A percentile compares a stretch with the other conserved stretches of the same genome.
Evolutionary conservation across 345 rosid genomes (phyloP).

Genomic region (Rhizophora mangle): DNA sequence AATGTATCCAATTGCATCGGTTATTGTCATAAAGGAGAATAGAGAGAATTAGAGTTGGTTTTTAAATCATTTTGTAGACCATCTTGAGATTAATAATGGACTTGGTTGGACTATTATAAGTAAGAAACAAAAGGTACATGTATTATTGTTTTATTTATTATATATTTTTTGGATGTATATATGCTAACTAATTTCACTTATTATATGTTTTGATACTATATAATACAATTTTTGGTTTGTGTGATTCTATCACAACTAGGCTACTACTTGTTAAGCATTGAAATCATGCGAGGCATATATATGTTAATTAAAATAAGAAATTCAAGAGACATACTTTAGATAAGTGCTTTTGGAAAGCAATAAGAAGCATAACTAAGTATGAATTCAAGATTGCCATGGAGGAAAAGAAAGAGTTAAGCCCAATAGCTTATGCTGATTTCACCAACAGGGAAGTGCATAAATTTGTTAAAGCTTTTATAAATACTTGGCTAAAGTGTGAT

Average conservation of each 20-base stretch:
- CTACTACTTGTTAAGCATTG: background rate
- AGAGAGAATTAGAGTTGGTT: background rate
- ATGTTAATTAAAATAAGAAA: background rate
- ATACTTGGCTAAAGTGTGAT: background rate
- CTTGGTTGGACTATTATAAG: background rate
- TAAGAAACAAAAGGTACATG: background rate
- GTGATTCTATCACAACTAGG: too few relatives aligned
- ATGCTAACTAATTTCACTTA: too few relatives aligned
- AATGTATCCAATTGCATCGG: background rate
- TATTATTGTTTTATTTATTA: too few relatives aligned
- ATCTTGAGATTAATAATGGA: background rate
- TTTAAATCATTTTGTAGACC: background rate
- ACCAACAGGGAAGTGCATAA: background rate
- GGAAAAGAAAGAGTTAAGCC: background rate
- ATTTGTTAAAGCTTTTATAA: background rate
- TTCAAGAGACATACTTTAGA: background rate
- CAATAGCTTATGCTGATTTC: background rate
- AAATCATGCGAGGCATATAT: background rate
- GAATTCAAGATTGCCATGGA: background rate
- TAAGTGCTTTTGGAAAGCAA: background rate
- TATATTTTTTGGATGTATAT: too few relatives aligned
- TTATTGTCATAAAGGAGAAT: background rate
- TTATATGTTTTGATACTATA: too few relatives aligned
- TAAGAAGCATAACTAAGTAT: background rate
- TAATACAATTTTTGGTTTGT: too few relatives aligned